phyloP scores from a whole-genome alignment of 2,329 filamentous ascomycete genomes.

The Aureobasidium zeae region DNA sequence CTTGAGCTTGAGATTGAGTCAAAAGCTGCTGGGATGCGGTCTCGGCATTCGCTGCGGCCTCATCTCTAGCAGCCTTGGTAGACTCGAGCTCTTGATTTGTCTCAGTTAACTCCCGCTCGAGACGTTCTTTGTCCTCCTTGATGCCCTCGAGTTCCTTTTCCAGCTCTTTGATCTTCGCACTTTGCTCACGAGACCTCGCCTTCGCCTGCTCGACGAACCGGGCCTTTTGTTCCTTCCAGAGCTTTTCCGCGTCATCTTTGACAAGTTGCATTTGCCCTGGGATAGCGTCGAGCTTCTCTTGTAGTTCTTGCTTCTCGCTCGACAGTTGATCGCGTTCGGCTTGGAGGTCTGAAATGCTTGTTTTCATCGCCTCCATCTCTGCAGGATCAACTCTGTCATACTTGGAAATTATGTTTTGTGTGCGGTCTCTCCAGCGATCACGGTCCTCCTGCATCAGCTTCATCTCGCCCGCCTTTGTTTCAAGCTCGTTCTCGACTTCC shows the following conservation, averaged over 20 bases:
- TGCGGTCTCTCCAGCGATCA: conserved; percentile 91
- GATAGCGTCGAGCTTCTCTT: conserved; percentile 41
- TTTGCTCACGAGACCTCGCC: conserved; percentile 53
- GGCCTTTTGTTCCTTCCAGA: conserved; percentile 40
- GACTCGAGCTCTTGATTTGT: conserved; percentile 48
- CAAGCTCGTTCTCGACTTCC: conserved; percentile 72
- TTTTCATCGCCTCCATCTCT: conserved; percentile 82
- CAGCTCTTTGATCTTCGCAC: conserved; percentile 49
- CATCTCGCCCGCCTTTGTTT: conserved; percentile 77
- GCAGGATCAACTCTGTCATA: conserved; percentile 92
- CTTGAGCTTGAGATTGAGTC: conserved; percentile 17
- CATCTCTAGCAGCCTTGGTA: conserved; percentile 55
- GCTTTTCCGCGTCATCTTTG: conserved; percentile 36
- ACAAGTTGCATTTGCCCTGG: conserved; percentile 38
- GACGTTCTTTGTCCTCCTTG: conserved; percentile 54
- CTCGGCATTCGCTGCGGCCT: conserved; percentile 41
- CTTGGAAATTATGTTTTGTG: conserved; percentile 89
- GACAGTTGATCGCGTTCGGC: conserved; percentile 47
- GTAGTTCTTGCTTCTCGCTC: conserved; percentile 41
- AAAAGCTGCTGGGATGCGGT: conserved; percentile 24
- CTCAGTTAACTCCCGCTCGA: conserved; percentile 20
- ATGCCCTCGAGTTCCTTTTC: conserved; percentile 44
- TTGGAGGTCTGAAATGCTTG: conserved; percentile 52
- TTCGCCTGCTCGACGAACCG: conserved; percentile 44
- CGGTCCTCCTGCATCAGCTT: conserved; percentile 83